Evolutionary conservation across 805 yeast genomes (phyloP), one percentile per base, ranked within the genome.

Genomic region (Nakazawaea laoshanensis): DNA sequence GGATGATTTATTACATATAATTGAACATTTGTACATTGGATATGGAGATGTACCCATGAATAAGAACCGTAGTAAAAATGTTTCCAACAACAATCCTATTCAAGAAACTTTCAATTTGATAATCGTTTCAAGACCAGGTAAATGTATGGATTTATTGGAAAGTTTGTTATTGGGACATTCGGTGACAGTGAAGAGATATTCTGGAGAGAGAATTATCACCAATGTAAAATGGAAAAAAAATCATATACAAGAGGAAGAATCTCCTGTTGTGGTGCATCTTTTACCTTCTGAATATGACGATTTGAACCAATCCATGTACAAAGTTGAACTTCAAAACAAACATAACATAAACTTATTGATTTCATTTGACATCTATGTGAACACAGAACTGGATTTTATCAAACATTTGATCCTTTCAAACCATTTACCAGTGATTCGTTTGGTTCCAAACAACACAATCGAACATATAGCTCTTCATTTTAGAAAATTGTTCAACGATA

Each of bases 371-470:
- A 49, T 53, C 5, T 48, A 51, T 17, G 46, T 52, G 17, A 44
- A 53, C 27, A 32, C 44, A 11, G 42, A 46, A 30, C 41, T 33
- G 13, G 39, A 33, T 14, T 35, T 43, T 8, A 19, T 30, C 3
- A 11, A 18, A 4, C 15, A 17, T 4, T 34, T 37, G 23, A 34
- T 36, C 11, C 21, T 42, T 29, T 43, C 34, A 7, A 36, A 32
- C 16, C 28, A 19, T 35, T 52, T 48, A 44, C 64, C 47, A 52
- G 58, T 84, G 4, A 48, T 89, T 17, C 59, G 89, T 23, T 59
- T 89, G 16, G 74, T 85, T 3, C 80, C 95, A 2, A 70, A 78
- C 37, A 78, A 84, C 46, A 78, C 94, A 3, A 74, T 85, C 17
- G 96, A 89, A 45, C 97, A 89, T 50, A 77, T 86, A 41, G 72